These are phyloP conservation scores for Chamaecrista fasciculata DNA, from an alignment of 306 rosid genomes.

Conservation along the genomic window DNA sequence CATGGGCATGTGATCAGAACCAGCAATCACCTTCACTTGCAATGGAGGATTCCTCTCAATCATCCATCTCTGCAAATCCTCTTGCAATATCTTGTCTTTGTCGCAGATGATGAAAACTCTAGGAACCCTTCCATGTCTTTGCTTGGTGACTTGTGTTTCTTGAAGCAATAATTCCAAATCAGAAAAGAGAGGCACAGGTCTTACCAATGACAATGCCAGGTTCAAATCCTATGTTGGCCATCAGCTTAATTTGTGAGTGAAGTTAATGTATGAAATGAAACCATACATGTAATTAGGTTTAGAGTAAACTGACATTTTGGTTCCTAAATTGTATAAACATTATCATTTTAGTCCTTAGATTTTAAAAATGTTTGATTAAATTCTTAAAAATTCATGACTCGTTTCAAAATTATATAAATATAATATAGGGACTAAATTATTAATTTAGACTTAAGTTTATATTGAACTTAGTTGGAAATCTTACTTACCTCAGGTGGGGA, in stretches of 20 bases:
- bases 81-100: background rate
- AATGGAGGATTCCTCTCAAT: constrained; percentile 25
- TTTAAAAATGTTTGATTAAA: no score
- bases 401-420: no score
- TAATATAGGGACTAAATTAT: no score
- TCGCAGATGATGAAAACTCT: constrained; percentile 34
- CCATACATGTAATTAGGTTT: no score
- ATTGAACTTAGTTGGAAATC: background rate
- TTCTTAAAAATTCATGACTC: no score
- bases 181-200: background rate
- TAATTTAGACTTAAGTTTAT: no score
- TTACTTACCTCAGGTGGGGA: background rate
- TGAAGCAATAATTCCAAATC: constrained; percentile 1
- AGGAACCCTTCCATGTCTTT: constrained; percentile 30
- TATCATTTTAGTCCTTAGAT: no score
- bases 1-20: constrained; percentile 42
- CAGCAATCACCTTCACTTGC: constrained; percentile 30
- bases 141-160: constrained; percentile 10
- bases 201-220: background rate
- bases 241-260: background rate
- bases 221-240: background rate
- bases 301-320: no score
- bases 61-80: constrained; percentile 34
- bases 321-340: no score
- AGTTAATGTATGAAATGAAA: no score